Conservation (phyloP, 148 eudicot species). For the Fagopyrum tataricum region DNA sequence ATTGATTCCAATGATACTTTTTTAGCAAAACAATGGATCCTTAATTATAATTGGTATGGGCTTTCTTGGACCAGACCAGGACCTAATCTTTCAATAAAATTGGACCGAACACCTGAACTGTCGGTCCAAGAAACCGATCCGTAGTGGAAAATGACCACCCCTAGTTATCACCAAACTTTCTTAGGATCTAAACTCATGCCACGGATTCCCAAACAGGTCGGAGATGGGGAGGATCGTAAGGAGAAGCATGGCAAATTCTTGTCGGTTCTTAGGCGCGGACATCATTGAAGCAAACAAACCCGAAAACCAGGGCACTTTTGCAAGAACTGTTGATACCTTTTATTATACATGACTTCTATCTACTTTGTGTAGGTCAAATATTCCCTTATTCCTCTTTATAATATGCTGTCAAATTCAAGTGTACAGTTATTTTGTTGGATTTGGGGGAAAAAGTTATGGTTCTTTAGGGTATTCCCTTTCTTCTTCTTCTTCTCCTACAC, state of each 20-base stretch:
- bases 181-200: neutral
- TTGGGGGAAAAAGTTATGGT: neutral
- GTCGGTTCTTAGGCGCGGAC: slow-evolving; percentile 70
- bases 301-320: neutral
- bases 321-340: slow-evolving; percentile 7
- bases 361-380: slow-evolving; percentile 10
- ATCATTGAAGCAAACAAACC: slow-evolving; percentile 30
- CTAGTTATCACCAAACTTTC: neutral
- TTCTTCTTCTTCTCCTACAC: neutral
- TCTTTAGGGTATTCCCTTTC: neutral
- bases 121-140: no score
- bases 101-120: no score
- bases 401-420: neutral
- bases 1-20: no score
- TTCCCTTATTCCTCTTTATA: neutral
- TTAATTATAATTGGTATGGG: no score
- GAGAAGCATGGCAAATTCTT: slow-evolving; percentile 77
- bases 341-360: slow-evolving; percentile 8
- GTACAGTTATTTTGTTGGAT: slow-evolving; percentile 11
- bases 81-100: no score
- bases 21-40: no score
- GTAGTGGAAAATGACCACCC: no score
- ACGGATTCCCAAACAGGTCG: slow-evolving; percentile 47
- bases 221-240: slow-evolving; percentile 65
- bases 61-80: no score